Conservation (phyloP, 2,329 filamentous ascomycete species). For the Xylariomycetidae sp. region DNA sequence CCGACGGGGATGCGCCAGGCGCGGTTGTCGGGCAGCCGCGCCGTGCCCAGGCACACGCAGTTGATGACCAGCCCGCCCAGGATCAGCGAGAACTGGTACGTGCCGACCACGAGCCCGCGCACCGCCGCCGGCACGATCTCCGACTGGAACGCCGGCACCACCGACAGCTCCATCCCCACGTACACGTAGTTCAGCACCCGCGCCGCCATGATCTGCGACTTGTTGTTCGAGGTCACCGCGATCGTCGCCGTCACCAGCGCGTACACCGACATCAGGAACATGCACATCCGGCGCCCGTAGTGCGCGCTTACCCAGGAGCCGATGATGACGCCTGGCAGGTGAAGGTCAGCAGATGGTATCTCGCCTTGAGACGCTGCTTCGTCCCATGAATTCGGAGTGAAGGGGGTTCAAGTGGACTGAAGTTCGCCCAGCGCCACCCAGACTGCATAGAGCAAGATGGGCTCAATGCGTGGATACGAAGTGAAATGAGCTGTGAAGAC, state of each 20-base stretch:
- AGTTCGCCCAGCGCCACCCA: no score
- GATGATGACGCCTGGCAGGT: slow-evolving; percentile 27
- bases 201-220: slow-evolving; percentile 27
- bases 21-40: background rate
- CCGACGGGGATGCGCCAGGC: slow-evolving; percentile 28
- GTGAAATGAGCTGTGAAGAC: no score
- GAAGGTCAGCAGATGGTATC: no score
- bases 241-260: slow-evolving; percentile 28
- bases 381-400: no score
- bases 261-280: slow-evolving; percentile 32
- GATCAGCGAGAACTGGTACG: slow-evolving; percentile 27
- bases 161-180: slow-evolving; percentile 33
- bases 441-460: no score
- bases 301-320: slow-evolving; percentile 23
- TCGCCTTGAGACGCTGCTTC: no score
- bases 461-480: no score
- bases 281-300: slow-evolving; percentile 28
- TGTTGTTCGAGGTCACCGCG: slow-evolving; percentile 23
- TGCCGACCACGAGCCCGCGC: slow-evolving; percentile 28
- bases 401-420: no score
- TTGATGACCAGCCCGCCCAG: slow-evolving; percentile 10
- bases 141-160: slow-evolving; percentile 30
- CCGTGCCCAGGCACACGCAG: background rate
- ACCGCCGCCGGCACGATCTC: slow-evolving; percentile 25
- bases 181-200: slow-evolving; percentile 33